Conservation (phyloP, 345 rosid genomes). For the Noccaea caerulescens region DNA sequence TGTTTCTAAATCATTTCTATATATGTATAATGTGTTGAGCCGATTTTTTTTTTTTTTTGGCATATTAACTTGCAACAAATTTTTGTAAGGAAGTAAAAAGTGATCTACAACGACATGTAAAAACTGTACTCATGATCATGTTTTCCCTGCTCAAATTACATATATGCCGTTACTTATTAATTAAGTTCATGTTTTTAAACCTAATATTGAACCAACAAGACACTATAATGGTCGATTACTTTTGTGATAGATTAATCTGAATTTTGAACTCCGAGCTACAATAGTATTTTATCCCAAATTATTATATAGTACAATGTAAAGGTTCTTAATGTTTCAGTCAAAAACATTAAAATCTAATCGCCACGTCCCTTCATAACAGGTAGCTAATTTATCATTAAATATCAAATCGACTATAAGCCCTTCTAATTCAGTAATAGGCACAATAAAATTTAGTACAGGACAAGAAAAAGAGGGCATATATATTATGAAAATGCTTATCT, state of each 20-base stretch:
- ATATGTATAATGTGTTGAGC: not conserved
- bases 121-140: not conserved
- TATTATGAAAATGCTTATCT: constrained; percentile 5
- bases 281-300: too few relatives aligned
- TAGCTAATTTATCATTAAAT: constrained; percentile 15
- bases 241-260: constrained; percentile 18
- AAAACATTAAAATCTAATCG: not conserved
- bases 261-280: not conserved
- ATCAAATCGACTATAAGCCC: constrained; percentile 8
- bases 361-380: constrained; percentile 10
- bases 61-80: constrained; percentile 1
- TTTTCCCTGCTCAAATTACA: not conserved
- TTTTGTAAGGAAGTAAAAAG: not conserved
- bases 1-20: not conserved
- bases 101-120: constrained; percentile 3
- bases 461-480: constrained; percentile 4
- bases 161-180: not conserved
- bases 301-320: not conserved
- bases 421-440: constrained; percentile 34
- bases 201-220: not conserved
- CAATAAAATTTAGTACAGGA: not conserved
- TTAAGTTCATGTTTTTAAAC: constrained; percentile 11
- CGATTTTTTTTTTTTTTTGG: not conserved
- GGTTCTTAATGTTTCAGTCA: not conserved
- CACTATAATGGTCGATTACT: not conserved